phyloP scores from a whole-genome alignment of 2,329 filamentous ascomycete genomes.

The Plenodomus lindquistii region DNA sequence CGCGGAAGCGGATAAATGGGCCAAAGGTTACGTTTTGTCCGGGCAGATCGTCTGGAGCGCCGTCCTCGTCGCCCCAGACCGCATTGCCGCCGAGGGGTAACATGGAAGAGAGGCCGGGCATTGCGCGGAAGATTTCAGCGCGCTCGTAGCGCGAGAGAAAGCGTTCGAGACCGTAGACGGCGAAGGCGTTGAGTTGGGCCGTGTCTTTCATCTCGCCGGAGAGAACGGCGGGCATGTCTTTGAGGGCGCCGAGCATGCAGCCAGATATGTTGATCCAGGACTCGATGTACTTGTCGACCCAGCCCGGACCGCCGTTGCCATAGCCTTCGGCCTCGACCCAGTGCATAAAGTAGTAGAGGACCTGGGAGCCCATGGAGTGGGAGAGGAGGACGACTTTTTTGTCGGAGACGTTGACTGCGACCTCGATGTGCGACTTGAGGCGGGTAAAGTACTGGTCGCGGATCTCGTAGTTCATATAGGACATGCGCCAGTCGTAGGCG shows the following conservation, averaged over 20 bases:
- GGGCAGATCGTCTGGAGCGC: slow-evolving; percentile 84
- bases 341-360: slow-evolving; percentile 82
- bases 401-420: slow-evolving; percentile 70
- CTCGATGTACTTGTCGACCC: slow-evolving; percentile 89
- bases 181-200: slow-evolving; percentile 92
- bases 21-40: slow-evolving; percentile 76
- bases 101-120: slow-evolving; percentile 97
- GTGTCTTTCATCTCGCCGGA: slow-evolving; percentile 99
- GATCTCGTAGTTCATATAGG: slow-evolving; percentile 84
- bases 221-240: slow-evolving; percentile 85
- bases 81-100: slow-evolving; percentile 89
- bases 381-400: slow-evolving; percentile 85
- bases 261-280: slow-evolving; percentile 98
- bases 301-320: slow-evolving; percentile 79
- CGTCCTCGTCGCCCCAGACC: slow-evolving; percentile 88
- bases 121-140: slow-evolving; percentile 90
- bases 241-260: slow-evolving; percentile 94
- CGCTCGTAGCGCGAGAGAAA: slow-evolving; percentile 90
- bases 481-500: slow-evolving; percentile 88
- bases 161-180: slow-evolving; percentile 94
- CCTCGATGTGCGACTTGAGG: slow-evolving; percentile 87
- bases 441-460: slow-evolving; percentile 93
- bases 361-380: slow-evolving; percentile 97
- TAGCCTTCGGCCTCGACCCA: slow-evolving; percentile 79
- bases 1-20: slow-evolving; percentile 81